Conservation (phyloP, 2,329 filamentous ascomycete species). For the Pseudogymnoascus sp. region DNA sequence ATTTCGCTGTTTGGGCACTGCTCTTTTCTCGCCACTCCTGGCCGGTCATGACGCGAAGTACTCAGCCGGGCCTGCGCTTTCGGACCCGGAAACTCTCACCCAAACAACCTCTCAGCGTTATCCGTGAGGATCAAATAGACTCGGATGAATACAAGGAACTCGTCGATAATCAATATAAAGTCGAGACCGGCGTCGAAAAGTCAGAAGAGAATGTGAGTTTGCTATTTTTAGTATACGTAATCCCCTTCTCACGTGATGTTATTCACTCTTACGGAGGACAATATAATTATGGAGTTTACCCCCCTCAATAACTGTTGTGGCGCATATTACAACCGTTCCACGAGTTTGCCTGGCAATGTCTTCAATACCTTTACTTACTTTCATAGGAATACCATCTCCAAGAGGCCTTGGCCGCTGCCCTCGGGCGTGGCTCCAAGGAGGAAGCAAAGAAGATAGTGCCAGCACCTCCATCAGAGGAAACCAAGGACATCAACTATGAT, state of each 20-base stretch:
- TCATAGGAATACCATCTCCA: slow-evolving; percentile 30
- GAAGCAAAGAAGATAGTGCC: slow-evolving; percentile 39
- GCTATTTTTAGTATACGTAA: slow-evolving; percentile 16
- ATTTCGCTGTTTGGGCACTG: slow-evolving; percentile 6
- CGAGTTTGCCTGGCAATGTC: background rate
- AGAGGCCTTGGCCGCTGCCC: slow-evolving; percentile 22
- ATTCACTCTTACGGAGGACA: background rate
- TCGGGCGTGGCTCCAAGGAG: slow-evolving; percentile 20
- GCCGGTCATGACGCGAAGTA: slow-evolving; percentile 10
- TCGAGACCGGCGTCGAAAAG: slow-evolving; percentile 95
- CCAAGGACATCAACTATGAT: slow-evolving; percentile 68
- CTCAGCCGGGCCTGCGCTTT: slow-evolving; percentile 10
- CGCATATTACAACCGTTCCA: slow-evolving; percentile 7
- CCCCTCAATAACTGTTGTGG: background rate
- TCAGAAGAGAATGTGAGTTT: slow-evolving; percentile 89
- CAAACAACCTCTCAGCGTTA: slow-evolving; percentile 36
- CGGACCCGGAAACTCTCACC: slow-evolving; percentile 24
- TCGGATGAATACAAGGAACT: slow-evolving; percentile 69
- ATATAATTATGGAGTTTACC: slow-evolving; percentile 5
- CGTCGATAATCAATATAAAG: slow-evolving; percentile 69
- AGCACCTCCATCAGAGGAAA: slow-evolving; percentile 55
- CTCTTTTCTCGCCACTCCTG: background rate
- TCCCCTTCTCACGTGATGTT: slow-evolving; percentile 18
- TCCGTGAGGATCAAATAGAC: slow-evolving; percentile 87
- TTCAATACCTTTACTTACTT: slow-evolving; percentile 13